Percentiles rank a stretch among this genome's conserved stretches.
These are phyloP conservation scores for Lodderomyces elongisporus DNA, from an alignment of 1,139 yeast genomes.

Conservation along the genomic window DNA sequence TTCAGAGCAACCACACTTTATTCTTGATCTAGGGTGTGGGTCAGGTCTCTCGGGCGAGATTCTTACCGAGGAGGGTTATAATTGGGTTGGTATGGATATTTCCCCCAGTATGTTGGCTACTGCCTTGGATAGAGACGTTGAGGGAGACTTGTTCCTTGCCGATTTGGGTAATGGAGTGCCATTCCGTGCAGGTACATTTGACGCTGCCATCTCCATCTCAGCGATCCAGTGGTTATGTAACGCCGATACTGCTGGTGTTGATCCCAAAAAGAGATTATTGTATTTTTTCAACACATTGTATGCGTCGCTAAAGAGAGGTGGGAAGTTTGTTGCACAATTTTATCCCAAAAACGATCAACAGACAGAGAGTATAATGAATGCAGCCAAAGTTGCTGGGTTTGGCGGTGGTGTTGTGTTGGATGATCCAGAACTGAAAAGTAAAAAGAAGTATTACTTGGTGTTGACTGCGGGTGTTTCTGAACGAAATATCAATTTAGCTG, in stretches of 20 bases:
- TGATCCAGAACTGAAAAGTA: slow-evolving; percentile 88
- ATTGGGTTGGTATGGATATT: slow-evolving; percentile 97
- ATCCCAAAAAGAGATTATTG: slow-evolving; percentile 80
- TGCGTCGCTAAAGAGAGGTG: slow-evolving; percentile 85
- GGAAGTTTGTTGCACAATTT: slow-evolving; percentile 95
- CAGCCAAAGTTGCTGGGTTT: slow-evolving; percentile 93
- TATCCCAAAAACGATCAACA: slow-evolving; percentile 90
- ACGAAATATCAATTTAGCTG: slow-evolving; percentile 64
- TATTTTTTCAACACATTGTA: slow-evolving; percentile 84
- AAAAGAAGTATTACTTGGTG: slow-evolving; percentile 85
- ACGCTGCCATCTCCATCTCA: slow-evolving; percentile 92
- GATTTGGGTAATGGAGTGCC: slow-evolving; percentile 96
- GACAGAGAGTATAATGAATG: slow-evolving; percentile 66
- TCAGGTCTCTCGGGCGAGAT: slow-evolving; percentile 96
- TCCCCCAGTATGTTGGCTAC: slow-evolving; percentile 95
- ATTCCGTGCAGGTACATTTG: slow-evolving; percentile 93
- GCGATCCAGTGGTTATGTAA: slow-evolving; percentile 98
- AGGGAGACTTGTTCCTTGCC: slow-evolving; percentile 84
- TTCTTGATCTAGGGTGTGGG: slow-evolving; percentile 95
- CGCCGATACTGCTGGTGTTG: slow-evolving; percentile 79
- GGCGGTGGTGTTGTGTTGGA: slow-evolving; percentile 94
- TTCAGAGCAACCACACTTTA: slow-evolving; percentile 59
- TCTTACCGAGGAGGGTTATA: slow-evolving; percentile 85
- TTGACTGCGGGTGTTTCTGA: slow-evolving; percentile 81
- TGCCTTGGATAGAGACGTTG: slow-evolving; percentile 85